Base-by-base conservation (phyloP, 2,329 filamentous ascomycete genomes). In the Aspergillus tamarii region DNA sequence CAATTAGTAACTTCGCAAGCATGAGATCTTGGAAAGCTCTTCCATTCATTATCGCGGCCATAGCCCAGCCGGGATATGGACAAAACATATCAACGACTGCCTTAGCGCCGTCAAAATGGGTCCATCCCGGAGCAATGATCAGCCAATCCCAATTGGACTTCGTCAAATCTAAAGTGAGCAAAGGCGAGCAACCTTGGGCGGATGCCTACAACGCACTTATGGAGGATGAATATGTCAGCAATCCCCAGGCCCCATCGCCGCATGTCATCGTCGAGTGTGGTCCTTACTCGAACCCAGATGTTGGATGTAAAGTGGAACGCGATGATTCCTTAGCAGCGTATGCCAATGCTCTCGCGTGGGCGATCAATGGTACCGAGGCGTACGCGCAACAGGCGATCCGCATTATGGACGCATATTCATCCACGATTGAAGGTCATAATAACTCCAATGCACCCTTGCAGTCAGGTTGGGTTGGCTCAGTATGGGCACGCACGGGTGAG, bases 391-490 rank as follows among this genome's bases (percentile, higher is more conserved):
- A 28, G 34, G 54, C 54, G 19, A 57, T 57, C 8, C 19, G 7
- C 11, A 41, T 57, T n/a, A 57, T 57, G 54, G 23, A 57, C 32
- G 6, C 36, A 6, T 57, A 43, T 16, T 12, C 54, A 2, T 41
- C 34, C n/a, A 57, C 54, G 1, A 41, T 57, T 21, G 23, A 57
- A 28, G 54, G 34, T 10, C 54, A 57, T 32, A 57, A 57, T 28
- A 57, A 57, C 34, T 14, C 54, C 32, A 57, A 57, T n/a, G 54
- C 54, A n/a, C 54, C 54, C 30, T 32, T 57, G 3, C 54, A 57
- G 21, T 21, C 54, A 7, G 54, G 54, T 11, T 57, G 54, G 54
- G 54, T 43, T 9, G 54, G 34, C 14, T 41, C 54, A 0, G 34
- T 41, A 6, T 57, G 54, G 54, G 34, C 54, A 16, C 54, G 54